Percentiles rank a stretch among this genome's conserved stretches.
Evolutionary conservation across 176 grass and related monocot species (phyloP).

Genomic region (sorghum (Sorghum bicolor)): Sorghum_bicolor_NCBIv3 NC_012879.2:61016001-61016500

Average conservation of each 20-base stretch:
- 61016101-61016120: slow-evolving; percentile 73
- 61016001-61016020: slow-evolving; percentile 73
- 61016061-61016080: slow-evolving; percentile 68
- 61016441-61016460: slow-evolving; percentile 89
- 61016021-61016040: slow-evolving; percentile 79
- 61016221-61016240: slow-evolving; percentile 84
- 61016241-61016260: slow-evolving; percentile 96
- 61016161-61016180: slow-evolving; percentile 77
- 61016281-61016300: slow-evolving; percentile 84
- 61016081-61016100: slow-evolving; percentile 61
- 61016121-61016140: slow-evolving; percentile 70
- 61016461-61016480: slow-evolving; percentile 92
- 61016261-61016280: slow-evolving; percentile 85
- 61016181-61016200: slow-evolving; percentile 88
- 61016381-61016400: slow-evolving; percentile 81
- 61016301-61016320: slow-evolving; percentile 88
- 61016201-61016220: slow-evolving; percentile 92
- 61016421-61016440: slow-evolving; percentile 97
- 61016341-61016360: slow-evolving; percentile 80
- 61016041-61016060: slow-evolving; percentile 81
- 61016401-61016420: slow-evolving; percentile 68
- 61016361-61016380: slow-evolving; percentile 92
- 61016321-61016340: slow-evolving; percentile 78
- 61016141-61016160: slow-evolving; percentile 72
- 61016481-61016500: slow-evolving; percentile 93